Base-by-base conservation (phyloP, 1,139 yeast species). In the Blastobotrys malaysiensis region DNA sequence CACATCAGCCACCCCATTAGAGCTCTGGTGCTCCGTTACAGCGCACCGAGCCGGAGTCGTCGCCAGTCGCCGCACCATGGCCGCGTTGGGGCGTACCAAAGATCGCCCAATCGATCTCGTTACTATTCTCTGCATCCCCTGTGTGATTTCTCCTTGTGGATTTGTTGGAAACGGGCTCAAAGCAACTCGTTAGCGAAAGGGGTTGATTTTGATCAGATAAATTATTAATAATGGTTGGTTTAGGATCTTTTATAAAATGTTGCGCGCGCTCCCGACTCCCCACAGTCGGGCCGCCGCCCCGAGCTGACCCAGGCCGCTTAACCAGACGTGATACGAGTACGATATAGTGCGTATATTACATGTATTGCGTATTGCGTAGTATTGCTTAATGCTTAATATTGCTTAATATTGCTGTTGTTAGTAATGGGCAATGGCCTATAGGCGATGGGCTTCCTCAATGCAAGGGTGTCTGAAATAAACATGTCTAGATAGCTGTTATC, bases 1-100 rank as follows among this genome's bases (percentile, higher is more conserved):
- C 18, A 51, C 56, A n/a, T 57, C 57, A 5, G 66, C 65, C 21
- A 63, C 65, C 16, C 45, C 45, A 43, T 49, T 50, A 11, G 61
- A 53, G 19, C 59, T 48, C 16, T n/a, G 14, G 44, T 51, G 45
- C 43, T 47, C 50, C 13, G 52, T 31, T 13, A 44, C 21, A 11
- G 20, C 22, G 46, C 7, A 18, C 39, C 14, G 14, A 9, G 46
- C 26, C 31, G 54, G 24, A 16, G n/a, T 18, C 16, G 45, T 11
- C 14, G 48, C 6, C 9, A 31, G 2, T 6, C 11, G 39, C 13
- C 39, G 39, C 16, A 26, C 22, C 9, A 14, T 13, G 11, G 27
- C 36, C 5, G 49, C 43, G 48, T 2, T n/a, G 9, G 22, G 21
- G 9, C 39, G 44, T 24, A 45, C 27, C 20, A 46, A 26, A 21